These are phyloP conservation scores for Umbilicus rupestris DNA, from an alignment of 164 flowering plant genomes.

Conservation along the genomic window DNA sequence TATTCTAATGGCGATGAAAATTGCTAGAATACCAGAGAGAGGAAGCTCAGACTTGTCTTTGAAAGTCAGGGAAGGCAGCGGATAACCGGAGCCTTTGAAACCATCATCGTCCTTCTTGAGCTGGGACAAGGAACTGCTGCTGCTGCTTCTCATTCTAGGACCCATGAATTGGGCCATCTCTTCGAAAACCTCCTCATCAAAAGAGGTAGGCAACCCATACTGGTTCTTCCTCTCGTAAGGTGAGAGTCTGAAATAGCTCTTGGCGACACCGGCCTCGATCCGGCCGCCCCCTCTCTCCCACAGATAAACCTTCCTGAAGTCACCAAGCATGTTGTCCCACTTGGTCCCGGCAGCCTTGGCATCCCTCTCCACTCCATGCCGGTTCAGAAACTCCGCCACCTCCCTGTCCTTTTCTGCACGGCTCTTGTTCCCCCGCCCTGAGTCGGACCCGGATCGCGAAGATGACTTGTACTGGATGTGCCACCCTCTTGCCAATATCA, in stretches of 20 bases:
- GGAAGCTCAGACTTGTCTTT: not conserved
- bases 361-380: conserved; percentile 54
- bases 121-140: conserved; percentile 12
- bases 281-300: conserved; percentile 61
- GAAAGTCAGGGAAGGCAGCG: not conserved
- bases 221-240: conserved; percentile 63
- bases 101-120: not conserved
- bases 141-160: conserved; percentile 25
- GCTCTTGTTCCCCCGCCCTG: conserved; percentile 33
- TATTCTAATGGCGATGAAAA: too few relatives aligned
- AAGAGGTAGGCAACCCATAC: conserved; percentile 62
- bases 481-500: conserved; percentile 77
- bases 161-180: conserved; percentile 73
- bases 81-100: not conserved
- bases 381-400: conserved; percentile 54
- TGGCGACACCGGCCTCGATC: conserved; percentile 36
- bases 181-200: conserved; percentile 72
- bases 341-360: conserved; percentile 74
- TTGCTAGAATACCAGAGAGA: too few relatives aligned
- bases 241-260: conserved; percentile 67
- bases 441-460: conserved; percentile 1
- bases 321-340: conserved; percentile 86
- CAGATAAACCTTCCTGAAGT: conserved; percentile 65
- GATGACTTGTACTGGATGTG: conserved; percentile 31
- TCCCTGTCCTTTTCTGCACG: conserved; percentile 68